Evolutionary conservation across 2,329 filamentous ascomycete species (phyloP).

Genomic region (Diaporthe nobilis): DNA sequence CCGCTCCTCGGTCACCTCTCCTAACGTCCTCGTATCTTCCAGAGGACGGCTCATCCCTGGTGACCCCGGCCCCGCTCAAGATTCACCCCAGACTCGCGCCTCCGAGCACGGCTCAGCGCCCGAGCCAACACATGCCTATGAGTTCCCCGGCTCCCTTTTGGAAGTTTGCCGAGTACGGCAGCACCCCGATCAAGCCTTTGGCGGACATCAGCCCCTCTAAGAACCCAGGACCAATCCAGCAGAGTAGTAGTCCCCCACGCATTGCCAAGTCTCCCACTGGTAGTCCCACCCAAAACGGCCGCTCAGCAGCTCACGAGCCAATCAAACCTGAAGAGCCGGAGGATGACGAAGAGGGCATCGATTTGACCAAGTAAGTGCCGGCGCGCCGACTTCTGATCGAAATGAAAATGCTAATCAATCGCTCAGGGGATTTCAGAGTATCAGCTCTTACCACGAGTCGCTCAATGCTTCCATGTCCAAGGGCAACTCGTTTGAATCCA

Average conservation of each 20-base stretch:
- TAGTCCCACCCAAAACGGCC: slow-evolving; percentile 61
- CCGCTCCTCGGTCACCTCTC: slow-evolving; percentile 71
- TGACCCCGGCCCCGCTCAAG: slow-evolving; percentile 80
- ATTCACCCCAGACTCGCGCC: slow-evolving; percentile 83
- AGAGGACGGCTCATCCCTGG: slow-evolving; percentile 72
- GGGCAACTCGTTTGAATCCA: slow-evolving; percentile 41
- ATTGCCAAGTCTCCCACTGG: slow-evolving; percentile 65
- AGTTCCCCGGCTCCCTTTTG: slow-evolving; percentile 90
- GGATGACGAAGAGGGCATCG: slow-evolving; percentile 69
- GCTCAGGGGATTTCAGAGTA: slow-evolving; percentile 74
- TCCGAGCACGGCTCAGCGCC: slow-evolving; percentile 84
- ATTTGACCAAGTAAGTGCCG: slow-evolving; percentile 70
- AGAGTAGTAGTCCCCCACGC: slow-evolving; percentile 73
- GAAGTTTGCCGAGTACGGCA: slow-evolving; percentile 85
- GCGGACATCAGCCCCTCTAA: slow-evolving; percentile 73
- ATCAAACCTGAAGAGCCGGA: slow-evolving; percentile 49
- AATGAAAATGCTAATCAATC: background rate
- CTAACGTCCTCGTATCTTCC: slow-evolving; percentile 74
- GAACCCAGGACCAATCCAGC: slow-evolving; percentile 55
- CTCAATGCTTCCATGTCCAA: slow-evolving; percentile 48
- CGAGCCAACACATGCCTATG: slow-evolving; percentile 88
- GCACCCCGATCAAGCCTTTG: slow-evolving; percentile 73
- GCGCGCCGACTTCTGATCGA: background rate
- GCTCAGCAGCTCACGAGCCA: slow-evolving; percentile 45
- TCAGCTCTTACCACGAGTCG: slow-evolving; percentile 73